These are phyloP conservation scores for Petunia hybrid DNA, from an alignment of 305 asterid species.

Conservation along the genomic window DNA sequence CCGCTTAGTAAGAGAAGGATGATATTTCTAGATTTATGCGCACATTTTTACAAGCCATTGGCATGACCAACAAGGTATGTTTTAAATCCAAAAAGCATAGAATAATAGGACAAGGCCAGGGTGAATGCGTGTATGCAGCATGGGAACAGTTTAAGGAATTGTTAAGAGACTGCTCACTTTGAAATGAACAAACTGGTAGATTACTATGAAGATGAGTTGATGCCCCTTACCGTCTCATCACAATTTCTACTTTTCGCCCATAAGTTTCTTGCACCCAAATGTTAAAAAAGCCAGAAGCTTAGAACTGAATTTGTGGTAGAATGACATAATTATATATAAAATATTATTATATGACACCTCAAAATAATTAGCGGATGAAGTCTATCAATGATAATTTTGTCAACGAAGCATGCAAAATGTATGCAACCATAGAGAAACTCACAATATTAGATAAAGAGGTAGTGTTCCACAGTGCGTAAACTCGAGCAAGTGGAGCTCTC, in stretches of 20 bases:
- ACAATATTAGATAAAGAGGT: constrained; percentile 85
- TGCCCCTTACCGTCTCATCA: no score
- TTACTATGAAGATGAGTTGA: no score
- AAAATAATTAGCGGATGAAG: background rate
- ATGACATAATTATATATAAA: background rate
- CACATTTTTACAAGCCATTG: background rate
- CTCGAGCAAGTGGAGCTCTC: constrained; percentile 91
- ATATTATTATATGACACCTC: constrained; percentile 6
- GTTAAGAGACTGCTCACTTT: no score
- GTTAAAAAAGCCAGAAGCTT: background rate
- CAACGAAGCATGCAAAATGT: background rate
- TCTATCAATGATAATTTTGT: constrained; percentile 1
- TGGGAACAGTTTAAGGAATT: no score
- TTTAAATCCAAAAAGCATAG: background rate
- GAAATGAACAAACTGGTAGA: no score
- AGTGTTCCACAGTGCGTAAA: constrained; percentile 92
- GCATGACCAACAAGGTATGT: background rate
- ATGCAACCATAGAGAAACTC: constrained; percentile 44
- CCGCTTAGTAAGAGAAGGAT: background rate
- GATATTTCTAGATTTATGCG: background rate
- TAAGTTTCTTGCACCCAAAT: constrained; percentile 1
- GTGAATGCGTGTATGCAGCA: no score
- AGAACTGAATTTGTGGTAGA: background rate
- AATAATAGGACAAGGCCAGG: background rate
- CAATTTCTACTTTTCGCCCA: background rate